phyloP scores from a whole-genome alignment of 306 rosid species.

The Albizia julibrissin region DNA sequence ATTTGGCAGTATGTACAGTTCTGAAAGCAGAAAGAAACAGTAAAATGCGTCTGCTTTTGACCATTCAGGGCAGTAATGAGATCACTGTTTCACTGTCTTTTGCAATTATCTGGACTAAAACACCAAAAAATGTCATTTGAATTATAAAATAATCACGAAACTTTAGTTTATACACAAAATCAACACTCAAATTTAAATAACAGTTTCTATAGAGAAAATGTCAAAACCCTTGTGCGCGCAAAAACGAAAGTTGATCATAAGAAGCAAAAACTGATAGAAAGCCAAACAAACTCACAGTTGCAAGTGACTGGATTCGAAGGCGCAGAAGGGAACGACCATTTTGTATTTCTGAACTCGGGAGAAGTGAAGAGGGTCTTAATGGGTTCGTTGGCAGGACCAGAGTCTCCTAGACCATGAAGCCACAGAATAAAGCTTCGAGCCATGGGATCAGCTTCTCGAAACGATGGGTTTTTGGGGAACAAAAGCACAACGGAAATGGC shows the following conservation, averaged over 20 bases:
- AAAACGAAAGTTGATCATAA: not conserved
- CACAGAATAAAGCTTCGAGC: conserved; percentile 79
- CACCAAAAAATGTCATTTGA: not conserved
- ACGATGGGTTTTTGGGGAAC: conserved; percentile 23
- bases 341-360: conserved; percentile 59
- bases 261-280: not conserved
- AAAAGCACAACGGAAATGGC: conserved; percentile 36
- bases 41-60: not conserved
- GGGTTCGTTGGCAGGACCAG: conserved; percentile 94
- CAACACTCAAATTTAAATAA: not conserved
- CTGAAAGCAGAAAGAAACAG: not conserved
- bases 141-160: not conserved
- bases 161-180: not conserved
- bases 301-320: conserved; percentile 82
- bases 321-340: conserved; percentile 90
- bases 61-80: not conserved
- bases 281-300: conserved; percentile 50
- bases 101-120: not conserved
- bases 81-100: not conserved
- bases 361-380: conserved; percentile 79
- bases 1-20: not conserved
- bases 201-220: not conserved
- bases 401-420: conserved; percentile 92
- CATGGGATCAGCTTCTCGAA: conserved; percentile 45
- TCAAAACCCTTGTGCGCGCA: too few species aligned